Base-by-base conservation (phyloP, 2,329 filamentous ascomycete genomes). In the Aspergillus sp. region DNA sequence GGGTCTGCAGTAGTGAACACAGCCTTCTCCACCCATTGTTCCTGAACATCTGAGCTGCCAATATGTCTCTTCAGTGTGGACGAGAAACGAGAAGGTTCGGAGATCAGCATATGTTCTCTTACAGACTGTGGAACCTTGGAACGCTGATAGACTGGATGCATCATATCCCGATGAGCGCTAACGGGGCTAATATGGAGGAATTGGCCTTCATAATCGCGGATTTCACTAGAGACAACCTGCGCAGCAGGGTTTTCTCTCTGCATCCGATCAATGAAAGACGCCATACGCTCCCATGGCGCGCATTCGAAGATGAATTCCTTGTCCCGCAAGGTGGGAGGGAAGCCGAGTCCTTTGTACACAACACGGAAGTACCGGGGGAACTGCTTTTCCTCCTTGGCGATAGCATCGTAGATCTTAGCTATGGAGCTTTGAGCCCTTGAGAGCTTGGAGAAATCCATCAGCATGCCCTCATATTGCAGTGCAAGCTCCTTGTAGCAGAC, bases 291-390 rank as follows among this genome's bases (percentile, higher is more conserved):
- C 6, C 75, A 82, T 1, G 85, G 77, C 2, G 82, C 80, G 0
- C 88, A 90, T 66, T 97, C 89, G 56, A 94, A 95, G 43, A 97
- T 85, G 65, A 89, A 97, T 46, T 91, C 85, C 69, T 95, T 95
- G 65, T 96, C 90, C 40, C 90, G 80, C 19, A 97, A 66, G 39
- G 78, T 85, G 2, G 81, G 60, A 1, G 90, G 88, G 66, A 96
- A 97, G 1, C 91, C 90, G 43, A 95, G 80, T 5, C 91, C 91
- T 59, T 85, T 88, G 72, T 93, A 97, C 9, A 84, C 77, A 27
- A 97, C 90, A 51, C 88, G 86, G 78, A 95, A 97, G 68, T 95
- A 97, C 49, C 91, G 86, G 8, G 88, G 85, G 47, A 85, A 81
- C 12, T 84, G 71, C 53, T 83, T 85, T 42, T 91, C 85, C 56